phyloP scores from a whole-genome alignment of 306 rosid genomes.

The Datisca glomerata region DNA sequence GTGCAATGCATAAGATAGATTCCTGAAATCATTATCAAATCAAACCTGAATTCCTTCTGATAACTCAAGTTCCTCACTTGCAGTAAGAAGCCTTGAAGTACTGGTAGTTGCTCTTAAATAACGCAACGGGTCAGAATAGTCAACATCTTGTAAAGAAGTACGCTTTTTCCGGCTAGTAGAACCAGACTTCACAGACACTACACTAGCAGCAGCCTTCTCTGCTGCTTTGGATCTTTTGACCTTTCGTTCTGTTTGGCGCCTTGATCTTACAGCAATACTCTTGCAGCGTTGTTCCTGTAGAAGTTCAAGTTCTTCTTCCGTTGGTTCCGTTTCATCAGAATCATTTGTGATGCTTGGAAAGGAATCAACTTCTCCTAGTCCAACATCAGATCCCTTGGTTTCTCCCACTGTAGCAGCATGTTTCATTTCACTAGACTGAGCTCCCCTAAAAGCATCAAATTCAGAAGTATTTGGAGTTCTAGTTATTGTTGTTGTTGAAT shows the following conservation, averaged over 20 bases:
- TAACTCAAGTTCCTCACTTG: slow-evolving; percentile 60
- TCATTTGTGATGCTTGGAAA: slow-evolving; percentile 20
- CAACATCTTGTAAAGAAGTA: slow-evolving; percentile 51
- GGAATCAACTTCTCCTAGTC: slow-evolving; percentile 24
- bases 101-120: slow-evolving; percentile 67
- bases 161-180: slow-evolving; percentile 59
- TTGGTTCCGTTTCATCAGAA: slow-evolving; percentile 35
- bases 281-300: slow-evolving; percentile 38
- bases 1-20: background rate
- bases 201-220: slow-evolving; percentile 55
- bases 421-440: slow-evolving; percentile 37
- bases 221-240: slow-evolving; percentile 75
- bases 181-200: slow-evolving; percentile 54
- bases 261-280: slow-evolving; percentile 59
- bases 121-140: slow-evolving; percentile 78
- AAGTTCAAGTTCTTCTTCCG: slow-evolving; percentile 48
- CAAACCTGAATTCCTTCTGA: slow-evolving; percentile 91
- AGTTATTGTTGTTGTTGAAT: slow-evolving; percentile 19
- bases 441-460: slow-evolving; percentile 39
- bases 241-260: slow-evolving; percentile 75
- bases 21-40: background rate
- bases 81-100: slow-evolving; percentile 57
- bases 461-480: slow-evolving; percentile 18
- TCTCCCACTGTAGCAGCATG: slow-evolving; percentile 26
- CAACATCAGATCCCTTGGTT: slow-evolving; percentile 21